Evolutionary conservation across 441 rosid species (phyloP).

Genomic region (Bocquillonia castaneifolia): DNA sequence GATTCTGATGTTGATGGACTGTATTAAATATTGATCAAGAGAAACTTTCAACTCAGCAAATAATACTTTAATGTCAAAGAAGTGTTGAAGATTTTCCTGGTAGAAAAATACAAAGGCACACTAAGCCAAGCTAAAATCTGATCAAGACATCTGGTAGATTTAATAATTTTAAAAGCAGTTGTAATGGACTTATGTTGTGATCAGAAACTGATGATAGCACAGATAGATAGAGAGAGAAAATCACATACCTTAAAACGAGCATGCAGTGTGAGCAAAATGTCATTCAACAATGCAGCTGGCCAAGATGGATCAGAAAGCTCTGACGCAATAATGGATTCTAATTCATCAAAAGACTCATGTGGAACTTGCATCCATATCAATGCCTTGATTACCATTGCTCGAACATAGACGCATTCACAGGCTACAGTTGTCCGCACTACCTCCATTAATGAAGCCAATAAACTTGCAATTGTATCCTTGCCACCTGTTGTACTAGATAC

Average conservation of each 20-base stretch:
- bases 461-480: constrained; percentile 87
- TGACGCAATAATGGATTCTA: constrained; percentile 92
- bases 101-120: background rate
- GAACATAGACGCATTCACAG: constrained; percentile 97
- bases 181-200: background rate
- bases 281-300: constrained; percentile 93
- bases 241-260: constrained; percentile 94
- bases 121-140: background rate
- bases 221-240: background rate
- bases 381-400: constrained; percentile 98
- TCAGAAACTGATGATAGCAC: constrained; percentile 1
- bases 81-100: background rate
- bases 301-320: constrained; percentile 99
- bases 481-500: constrained; percentile 62
- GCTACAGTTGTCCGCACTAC: constrained; percentile 99
- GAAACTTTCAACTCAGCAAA: constrained; percentile 10
- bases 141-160: background rate
- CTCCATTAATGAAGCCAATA: constrained; percentile 95
- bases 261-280: constrained; percentile 92
- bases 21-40: background rate
- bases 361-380: constrained; percentile 99
- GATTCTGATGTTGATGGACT: background rate
- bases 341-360: constrained; percentile 87
- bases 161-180: background rate
- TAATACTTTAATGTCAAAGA: background rate